phyloP scores from a whole-genome alignment of 73 alveolate genomes.

The Diophrys appendiculata region DNA sequence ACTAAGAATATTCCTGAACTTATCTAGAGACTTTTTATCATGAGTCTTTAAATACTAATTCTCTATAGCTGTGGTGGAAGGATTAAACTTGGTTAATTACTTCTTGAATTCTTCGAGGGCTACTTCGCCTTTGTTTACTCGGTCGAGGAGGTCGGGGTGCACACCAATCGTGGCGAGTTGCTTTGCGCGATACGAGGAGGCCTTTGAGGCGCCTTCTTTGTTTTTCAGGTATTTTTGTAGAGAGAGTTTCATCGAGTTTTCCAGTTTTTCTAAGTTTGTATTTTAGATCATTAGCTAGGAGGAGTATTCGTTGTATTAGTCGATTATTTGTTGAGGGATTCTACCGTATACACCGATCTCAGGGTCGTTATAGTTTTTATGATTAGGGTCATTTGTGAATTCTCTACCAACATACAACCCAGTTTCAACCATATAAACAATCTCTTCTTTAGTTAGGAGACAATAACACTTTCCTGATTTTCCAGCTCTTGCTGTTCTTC shows the following conservation, averaged over 20 bases:
- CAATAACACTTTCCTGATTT: constrained; percentile 88
- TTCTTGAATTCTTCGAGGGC: constrained; percentile 70
- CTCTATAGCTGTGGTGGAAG: constrained; percentile 62
- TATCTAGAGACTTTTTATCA: constrained; percentile 32
- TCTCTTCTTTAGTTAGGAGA: constrained; percentile 84
- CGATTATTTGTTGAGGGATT: constrained; percentile 67
- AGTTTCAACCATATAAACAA: constrained; percentile 91
- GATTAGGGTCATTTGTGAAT: constrained; percentile 53
- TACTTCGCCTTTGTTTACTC: constrained; percentile 66
- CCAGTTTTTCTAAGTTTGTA: constrained; percentile 22
- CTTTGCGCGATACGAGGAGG: constrained; percentile 66
- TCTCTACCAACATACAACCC: constrained; percentile 87
- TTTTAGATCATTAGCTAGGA: constrained; percentile 3
- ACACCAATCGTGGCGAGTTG: constrained; percentile 58
- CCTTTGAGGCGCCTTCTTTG: constrained; percentile 75
- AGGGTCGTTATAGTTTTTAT: not conserved
- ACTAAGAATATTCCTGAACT: constrained; percentile 41
- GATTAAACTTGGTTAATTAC: constrained; percentile 75
- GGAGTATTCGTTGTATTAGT: constrained; percentile 62
- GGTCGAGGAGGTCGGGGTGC: constrained; percentile 68
- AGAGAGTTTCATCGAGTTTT: constrained; percentile 72
- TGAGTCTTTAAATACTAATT: constrained; percentile 30
- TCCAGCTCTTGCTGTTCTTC: constrained; percentile 99
- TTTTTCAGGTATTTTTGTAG: constrained; percentile 73
- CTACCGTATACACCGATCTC: constrained; percentile 30